phyloP scores from a whole-genome alignment of 495 filamentous ascomycete genomes.

The Filosporella fistucella region DNA sequence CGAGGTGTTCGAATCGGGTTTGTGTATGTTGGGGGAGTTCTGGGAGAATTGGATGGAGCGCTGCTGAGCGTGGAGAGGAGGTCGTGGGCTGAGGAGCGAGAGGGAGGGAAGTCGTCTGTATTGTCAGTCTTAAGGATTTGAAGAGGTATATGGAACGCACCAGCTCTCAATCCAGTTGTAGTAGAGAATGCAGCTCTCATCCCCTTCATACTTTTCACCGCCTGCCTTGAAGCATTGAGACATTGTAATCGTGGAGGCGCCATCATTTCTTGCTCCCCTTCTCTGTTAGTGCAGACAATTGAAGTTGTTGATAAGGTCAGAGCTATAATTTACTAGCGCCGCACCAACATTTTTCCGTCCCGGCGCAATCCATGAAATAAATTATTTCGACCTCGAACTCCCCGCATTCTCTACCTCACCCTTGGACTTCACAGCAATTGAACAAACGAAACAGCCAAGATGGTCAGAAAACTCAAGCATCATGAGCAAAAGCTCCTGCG shows the following conservation, averaged over 20 bases:
- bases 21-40: no score
- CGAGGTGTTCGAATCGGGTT: no score
- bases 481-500: slow-evolving; percentile 77
- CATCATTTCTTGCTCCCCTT: slow-evolving; percentile 12
- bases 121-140: slow-evolving; percentile 12
- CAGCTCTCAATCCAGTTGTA: slow-evolving; percentile 4
- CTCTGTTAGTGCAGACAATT: no score
- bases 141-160: slow-evolving; percentile 2
- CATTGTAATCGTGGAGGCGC: slow-evolving; percentile 23
- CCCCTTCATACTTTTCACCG: background rate
- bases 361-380: background rate
- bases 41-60: background rate
- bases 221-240: slow-evolving; percentile 15
- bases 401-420: no score
- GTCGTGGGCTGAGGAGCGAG: background rate
- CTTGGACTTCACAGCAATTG: no score
- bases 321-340: no score
- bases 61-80: slow-evolving; percentile 1
- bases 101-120: slow-evolving; percentile 7
- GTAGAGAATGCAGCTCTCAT: slow-evolving; percentile 22
- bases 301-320: no score
- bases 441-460: slow-evolving; percentile 29
- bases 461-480: slow-evolving; percentile 90
- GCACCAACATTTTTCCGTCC: no score
- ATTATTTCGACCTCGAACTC: no score